These are phyloP conservation scores for sweet orange (Citrus sinensis) DNA, from an alignment of 345 rosid species.

Conservation along the genomic window DVS_A1.0 CM039169.1:30490501-30491000, in stretches of 20 bases:
- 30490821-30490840: slow-evolving; percentile 17
- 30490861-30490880: slow-evolving; percentile 50
- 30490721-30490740: slow-evolving; percentile 23
- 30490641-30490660: slow-evolving; percentile 41
- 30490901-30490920: slow-evolving; percentile 43
- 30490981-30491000: slow-evolving; percentile 42
- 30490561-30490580: too few relatives aligned
- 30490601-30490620: slow-evolving; percentile 16
- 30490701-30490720: slow-evolving; percentile 38
- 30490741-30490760: slow-evolving; percentile 35
- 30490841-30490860: slow-evolving; percentile 40
- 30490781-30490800: slow-evolving; percentile 25
- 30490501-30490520: background rate
- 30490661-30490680: slow-evolving; percentile 10
- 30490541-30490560: slow-evolving; percentile 10
- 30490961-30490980: slow-evolving; percentile 30
- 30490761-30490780: slow-evolving; percentile 20
- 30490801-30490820: slow-evolving; percentile 34
- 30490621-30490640: slow-evolving; percentile 28
- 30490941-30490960: slow-evolving; percentile 38
- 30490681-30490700: slow-evolving; percentile 22
- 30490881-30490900: slow-evolving; percentile 30
- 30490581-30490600: background rate
- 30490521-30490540: slow-evolving; percentile 25
- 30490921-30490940: slow-evolving; percentile 34